A percentile compares a stretch with the other conserved stretches of the same genome.
Conservation (phyloP, 805 yeast genomes). For the Starmerella riodocensis region DNA sequence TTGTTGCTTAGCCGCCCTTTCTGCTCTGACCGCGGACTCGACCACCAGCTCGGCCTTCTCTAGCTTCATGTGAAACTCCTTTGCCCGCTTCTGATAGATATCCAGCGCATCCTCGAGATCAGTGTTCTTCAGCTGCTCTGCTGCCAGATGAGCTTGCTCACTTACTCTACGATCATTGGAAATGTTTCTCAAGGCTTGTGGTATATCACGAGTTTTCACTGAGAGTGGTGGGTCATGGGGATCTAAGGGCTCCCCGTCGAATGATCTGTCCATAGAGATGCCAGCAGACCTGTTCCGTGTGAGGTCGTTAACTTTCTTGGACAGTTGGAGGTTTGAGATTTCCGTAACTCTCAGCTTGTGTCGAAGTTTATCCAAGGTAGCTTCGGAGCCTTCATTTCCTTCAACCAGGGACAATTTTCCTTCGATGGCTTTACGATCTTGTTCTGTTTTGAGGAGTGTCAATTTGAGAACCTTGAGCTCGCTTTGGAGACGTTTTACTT, state of each 20-base stretch:
- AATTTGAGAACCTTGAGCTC: constrained; percentile 27
- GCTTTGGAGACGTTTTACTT: constrained; percentile 18
- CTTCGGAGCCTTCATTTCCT: not conserved
- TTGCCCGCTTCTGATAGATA: constrained; percentile 58
- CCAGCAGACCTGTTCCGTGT: not conserved
- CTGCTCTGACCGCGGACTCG: constrained; percentile 48
- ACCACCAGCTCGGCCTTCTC: constrained; percentile 70
- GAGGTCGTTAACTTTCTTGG: constrained; percentile 10
- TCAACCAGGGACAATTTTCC: constrained; percentile 15
- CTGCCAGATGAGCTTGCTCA: constrained; percentile 43
- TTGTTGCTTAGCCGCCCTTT: constrained; percentile 40
- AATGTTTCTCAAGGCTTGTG: constrained; percentile 13
- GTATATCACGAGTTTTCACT: constrained; percentile 2
- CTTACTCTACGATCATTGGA: constrained; percentile 20
- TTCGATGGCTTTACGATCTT: constrained; percentile 21
- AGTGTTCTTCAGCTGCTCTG: constrained; percentile 40
- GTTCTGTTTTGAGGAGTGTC: constrained; percentile 25
- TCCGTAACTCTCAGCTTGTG: constrained; percentile 16
- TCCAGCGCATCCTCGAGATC: constrained; percentile 44
- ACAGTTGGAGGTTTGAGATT: constrained; percentile 20
- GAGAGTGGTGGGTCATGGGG: not conserved
- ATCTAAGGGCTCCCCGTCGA: not conserved
- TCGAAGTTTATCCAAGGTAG: not conserved
- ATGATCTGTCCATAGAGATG: not conserved
- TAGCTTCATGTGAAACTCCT: constrained; percentile 55